Conservation (phyloP, 345 rosid genomes). For the Hibiscus tridactylites region DNA sequence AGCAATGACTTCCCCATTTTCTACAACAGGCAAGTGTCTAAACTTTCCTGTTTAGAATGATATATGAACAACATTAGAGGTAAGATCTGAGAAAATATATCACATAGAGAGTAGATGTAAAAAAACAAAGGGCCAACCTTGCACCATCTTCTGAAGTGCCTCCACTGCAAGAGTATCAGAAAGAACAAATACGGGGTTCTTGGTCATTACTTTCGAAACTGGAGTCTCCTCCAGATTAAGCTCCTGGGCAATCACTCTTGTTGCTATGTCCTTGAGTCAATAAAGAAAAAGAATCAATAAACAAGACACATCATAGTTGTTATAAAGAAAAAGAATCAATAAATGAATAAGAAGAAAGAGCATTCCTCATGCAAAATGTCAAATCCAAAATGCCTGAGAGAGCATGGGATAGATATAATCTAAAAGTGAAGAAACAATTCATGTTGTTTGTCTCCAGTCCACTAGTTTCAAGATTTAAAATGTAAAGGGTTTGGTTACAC, state of each 20-base stretch:
- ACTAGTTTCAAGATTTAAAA: background rate
- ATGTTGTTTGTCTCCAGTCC: background rate
- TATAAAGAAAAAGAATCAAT: background rate
- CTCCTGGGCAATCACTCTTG: constrained; percentile 78
- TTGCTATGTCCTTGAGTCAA: constrained; percentile 66
- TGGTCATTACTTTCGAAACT: constrained; percentile 90
- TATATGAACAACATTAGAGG: constrained; percentile 9
- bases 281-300: background rate
- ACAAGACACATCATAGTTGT: background rate
- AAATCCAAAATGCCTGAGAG: background rate
- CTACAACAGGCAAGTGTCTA: constrained; percentile 98
- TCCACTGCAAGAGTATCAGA: constrained; percentile 96
- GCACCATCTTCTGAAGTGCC: constrained; percentile 98
- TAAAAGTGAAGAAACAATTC: background rate
- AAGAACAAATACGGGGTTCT: constrained; percentile 88
- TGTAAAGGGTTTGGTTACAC: background rate
- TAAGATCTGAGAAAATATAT: background rate
- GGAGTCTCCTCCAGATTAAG: constrained; percentile 82
- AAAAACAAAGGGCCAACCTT: constrained; percentile 45
- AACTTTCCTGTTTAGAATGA: constrained; percentile 61
- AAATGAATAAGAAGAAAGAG: background rate
- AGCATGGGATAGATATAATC: background rate
- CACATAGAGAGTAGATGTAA: background rate
- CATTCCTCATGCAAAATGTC: background rate
- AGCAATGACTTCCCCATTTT: constrained; percentile 98